Conservation (phyloP, 495 filamentous ascomycete genomes). For the Hyaloscypha variabilis region DNA sequence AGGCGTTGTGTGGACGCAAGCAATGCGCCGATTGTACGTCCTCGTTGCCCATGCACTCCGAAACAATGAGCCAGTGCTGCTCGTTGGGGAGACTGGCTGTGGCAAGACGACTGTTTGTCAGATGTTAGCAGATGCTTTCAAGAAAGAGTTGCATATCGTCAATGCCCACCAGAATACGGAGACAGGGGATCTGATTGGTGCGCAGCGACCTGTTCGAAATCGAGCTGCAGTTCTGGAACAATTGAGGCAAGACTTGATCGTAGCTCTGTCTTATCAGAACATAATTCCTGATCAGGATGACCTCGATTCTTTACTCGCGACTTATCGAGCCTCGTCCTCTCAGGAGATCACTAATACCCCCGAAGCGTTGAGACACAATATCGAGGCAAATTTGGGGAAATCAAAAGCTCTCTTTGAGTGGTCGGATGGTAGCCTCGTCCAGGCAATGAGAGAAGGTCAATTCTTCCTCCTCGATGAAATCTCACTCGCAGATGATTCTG, state of each 20-base stretch:
- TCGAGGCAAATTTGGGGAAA: slow-evolving; percentile 62
- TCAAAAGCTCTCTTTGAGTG: slow-evolving; percentile 91
- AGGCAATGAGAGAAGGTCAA: slow-evolving; percentile 86
- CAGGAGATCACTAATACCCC: slow-evolving; percentile 42
- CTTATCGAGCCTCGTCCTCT: slow-evolving; percentile 12
- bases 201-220: slow-evolving; percentile 89
- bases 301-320: slow-evolving; percentile 21
- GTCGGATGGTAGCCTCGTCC: slow-evolving; percentile 92
- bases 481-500: slow-evolving; percentile 96
- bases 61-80: slow-evolving; percentile 90
- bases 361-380: slow-evolving; percentile 51
- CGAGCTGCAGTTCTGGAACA: slow-evolving; percentile 68
- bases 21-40: slow-evolving; percentile 88
- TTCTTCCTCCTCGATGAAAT: slow-evolving; percentile 98
- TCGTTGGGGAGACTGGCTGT: slow-evolving; percentile 96
- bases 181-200: slow-evolving; percentile 94
- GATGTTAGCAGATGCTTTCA: slow-evolving; percentile 78
- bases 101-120: slow-evolving; percentile 98
- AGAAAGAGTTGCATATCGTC: slow-evolving; percentile 77
- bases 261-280: slow-evolving; percentile 42
- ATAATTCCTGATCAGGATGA: slow-evolving; percentile 41
- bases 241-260: slow-evolving; percentile 63
- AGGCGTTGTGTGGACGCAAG: slow-evolving; percentile 88
- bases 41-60: slow-evolving; percentile 81
- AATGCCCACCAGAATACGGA: slow-evolving; percentile 98